These are phyloP conservation scores for Ehretia macrophylla DNA, from an alignment of 257 asterid species.

Conservation along the genomic window DNA sequence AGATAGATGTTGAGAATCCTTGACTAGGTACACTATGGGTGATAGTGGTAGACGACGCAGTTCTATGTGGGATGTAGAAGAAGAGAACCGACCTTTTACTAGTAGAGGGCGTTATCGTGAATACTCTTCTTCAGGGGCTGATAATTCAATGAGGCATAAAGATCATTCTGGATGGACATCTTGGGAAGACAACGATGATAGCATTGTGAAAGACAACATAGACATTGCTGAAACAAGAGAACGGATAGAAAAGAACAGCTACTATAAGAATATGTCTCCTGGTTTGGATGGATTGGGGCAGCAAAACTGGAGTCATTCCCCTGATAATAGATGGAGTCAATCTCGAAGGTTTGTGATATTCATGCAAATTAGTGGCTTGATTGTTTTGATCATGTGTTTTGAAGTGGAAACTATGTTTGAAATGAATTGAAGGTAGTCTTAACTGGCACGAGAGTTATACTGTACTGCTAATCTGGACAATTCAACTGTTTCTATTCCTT, in stretches of 20 bases:
- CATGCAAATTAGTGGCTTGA: not conserved
- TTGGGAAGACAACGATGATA: slow-evolving; percentile 33
- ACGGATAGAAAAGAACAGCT: slow-evolving; percentile 33
- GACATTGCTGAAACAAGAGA: slow-evolving; percentile 37
- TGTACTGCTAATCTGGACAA: no score
- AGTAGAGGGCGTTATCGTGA: slow-evolving; percentile 35
- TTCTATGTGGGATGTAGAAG: slow-evolving; percentile 57
- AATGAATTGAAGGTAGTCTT: no score
- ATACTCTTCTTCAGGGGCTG: slow-evolving; percentile 35
- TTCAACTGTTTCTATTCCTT: no score
- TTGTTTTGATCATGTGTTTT: not conserved
- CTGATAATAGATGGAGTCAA: slow-evolving; percentile 36
- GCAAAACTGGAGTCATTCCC: slow-evolving; percentile 35
- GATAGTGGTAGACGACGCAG: slow-evolving; percentile 56
- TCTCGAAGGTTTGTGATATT: slow-evolving; percentile 44
- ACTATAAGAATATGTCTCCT: slow-evolving; percentile 48
- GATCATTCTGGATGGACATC: slow-evolving; percentile 44
- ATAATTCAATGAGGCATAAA: slow-evolving; percentile 28
- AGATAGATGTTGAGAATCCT: slow-evolving; percentile 17
- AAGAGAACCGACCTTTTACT: slow-evolving; percentile 34
- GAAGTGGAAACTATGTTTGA: no score
- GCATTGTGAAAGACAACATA: slow-evolving; percentile 30
- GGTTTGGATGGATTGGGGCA: slow-evolving; percentile 46
- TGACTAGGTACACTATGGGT: slow-evolving; percentile 44
- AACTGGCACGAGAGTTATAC: no score